A percentile compares a stretch with the other conserved stretches of the same genome.
Conservation (phyloP, 768 basidiomycete genomes). For the Gloeopeniophorella convolvens region DNA sequence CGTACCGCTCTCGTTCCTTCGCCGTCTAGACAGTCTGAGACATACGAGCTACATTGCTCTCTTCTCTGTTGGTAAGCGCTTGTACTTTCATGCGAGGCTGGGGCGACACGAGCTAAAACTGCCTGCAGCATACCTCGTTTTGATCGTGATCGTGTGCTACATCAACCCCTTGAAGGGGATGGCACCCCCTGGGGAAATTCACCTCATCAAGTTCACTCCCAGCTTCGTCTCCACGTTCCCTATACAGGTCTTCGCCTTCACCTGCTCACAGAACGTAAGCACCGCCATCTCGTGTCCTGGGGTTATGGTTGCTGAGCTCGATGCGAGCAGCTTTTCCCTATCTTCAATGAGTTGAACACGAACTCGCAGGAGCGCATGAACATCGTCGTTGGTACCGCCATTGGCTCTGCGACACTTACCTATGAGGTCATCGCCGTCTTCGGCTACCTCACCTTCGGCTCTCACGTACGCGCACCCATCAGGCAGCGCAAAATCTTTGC, state of each 20-base stretch:
- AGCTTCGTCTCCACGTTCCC: constrained; percentile 82
- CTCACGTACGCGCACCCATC: constrained; percentile 45
- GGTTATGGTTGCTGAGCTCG: not conserved
- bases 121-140: constrained; percentile 59
- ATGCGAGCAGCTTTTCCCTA: constrained; percentile 69
- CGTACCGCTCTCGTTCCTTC: constrained; percentile 77
- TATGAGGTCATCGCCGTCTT: constrained; percentile 88
- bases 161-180: constrained; percentile 66
- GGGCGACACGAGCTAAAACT: constrained; percentile 7
- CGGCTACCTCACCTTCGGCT: constrained; percentile 92
- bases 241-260: constrained; percentile 89
- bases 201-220: constrained; percentile 67
- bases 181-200: constrained; percentile 57
- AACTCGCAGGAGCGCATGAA: constrained; percentile 86
- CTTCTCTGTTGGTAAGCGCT: constrained; percentile 73
- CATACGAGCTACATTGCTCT: constrained; percentile 90
- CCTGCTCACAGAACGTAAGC: constrained; percentile 87
- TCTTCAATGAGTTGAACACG: constrained; percentile 82
- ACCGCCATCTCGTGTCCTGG: not conserved
- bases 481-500: no score
- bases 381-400: constrained; percentile 76
- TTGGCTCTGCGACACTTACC: constrained; percentile 74
- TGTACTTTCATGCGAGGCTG: not conserved
- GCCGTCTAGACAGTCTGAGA: constrained; percentile 76
- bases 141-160: constrained; percentile 77